A percentile compares a stretch with the other conserved stretches of the same genome.
phyloP scores from a whole-genome alignment of 345 rosid genomes.

The Brassica carinata region DNA sequence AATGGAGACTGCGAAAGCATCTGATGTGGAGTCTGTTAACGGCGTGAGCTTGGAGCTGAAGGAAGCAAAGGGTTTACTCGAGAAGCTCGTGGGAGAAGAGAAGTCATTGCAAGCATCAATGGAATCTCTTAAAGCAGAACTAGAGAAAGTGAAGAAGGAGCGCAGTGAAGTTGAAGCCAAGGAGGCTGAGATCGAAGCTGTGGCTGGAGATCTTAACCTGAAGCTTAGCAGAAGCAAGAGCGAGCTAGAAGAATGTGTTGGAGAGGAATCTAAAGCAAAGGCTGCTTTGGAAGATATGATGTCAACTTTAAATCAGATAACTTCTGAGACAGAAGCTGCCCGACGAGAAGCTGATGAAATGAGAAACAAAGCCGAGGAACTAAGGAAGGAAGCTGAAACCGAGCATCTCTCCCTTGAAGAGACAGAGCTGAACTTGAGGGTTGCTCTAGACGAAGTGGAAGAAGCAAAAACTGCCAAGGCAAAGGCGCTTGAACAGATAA shows the following conservation, averaged over 20 bases:
- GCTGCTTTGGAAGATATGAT: constrained; percentile 82
- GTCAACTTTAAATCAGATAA: constrained; percentile 68
- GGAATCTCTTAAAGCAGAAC: constrained; percentile 71
- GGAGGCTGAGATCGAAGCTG: constrained; percentile 81
- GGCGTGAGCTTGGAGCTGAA: constrained; percentile 71
- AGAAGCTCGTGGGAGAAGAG: constrained; percentile 77
- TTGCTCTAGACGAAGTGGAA: constrained; percentile 84
- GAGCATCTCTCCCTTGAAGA: constrained; percentile 63
- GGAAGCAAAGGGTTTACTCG: constrained; percentile 80
- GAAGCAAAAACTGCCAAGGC: constrained; percentile 78
- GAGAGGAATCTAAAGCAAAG: constrained; percentile 65
- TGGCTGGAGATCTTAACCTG: constrained; percentile 79
- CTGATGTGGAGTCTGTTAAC: constrained; percentile 73
- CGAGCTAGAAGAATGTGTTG: constrained; percentile 72
- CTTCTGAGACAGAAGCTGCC: constrained; percentile 71
- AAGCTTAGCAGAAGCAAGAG: constrained; percentile 73
- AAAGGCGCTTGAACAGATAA: constrained; percentile 61
- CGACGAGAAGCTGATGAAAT: constrained; percentile 69
- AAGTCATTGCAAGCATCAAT: constrained; percentile 57
- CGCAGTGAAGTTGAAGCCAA: constrained; percentile 69
- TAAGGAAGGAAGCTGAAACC: constrained; percentile 68
- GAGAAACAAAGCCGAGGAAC: constrained; percentile 66
- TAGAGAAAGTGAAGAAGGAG: constrained; percentile 75
- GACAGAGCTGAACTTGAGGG: constrained; percentile 65
- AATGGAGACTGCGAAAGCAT: constrained; percentile 73